phyloP scores from a whole-genome alignment of 1,284 basidiomycete species.

The Cutaneotrichosporon daszewskae region DNA sequence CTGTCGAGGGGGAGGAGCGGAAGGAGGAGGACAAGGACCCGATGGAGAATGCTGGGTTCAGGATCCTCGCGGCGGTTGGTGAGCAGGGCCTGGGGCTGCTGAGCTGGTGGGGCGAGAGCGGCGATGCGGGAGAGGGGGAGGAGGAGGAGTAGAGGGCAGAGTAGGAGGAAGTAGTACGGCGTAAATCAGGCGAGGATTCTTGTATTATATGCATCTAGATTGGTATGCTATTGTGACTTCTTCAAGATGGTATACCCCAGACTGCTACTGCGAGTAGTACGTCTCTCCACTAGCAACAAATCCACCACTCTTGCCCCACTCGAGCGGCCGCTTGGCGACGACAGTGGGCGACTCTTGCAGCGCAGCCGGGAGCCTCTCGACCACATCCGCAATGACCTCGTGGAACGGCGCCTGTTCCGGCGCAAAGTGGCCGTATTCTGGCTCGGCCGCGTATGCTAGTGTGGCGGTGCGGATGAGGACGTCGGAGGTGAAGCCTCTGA shows the following conservation, averaged over 20 bases:
- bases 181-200: too few relatives aligned
- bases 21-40: slow-evolving; percentile 13
- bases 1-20: slow-evolving; percentile 51
- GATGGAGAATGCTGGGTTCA: slow-evolving; percentile 10
- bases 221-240: not conserved
- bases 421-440: slow-evolving; percentile 55
- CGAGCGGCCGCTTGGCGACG: slow-evolving; percentile 2
- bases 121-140: slow-evolving; percentile 13
- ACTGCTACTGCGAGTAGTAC: too few relatives aligned
- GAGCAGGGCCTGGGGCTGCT: slow-evolving; percentile 76
- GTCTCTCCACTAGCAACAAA: slow-evolving; percentile 8
- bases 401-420: slow-evolving; percentile 46
- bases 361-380: slow-evolving; percentile 28
- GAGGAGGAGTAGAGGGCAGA: slow-evolving; percentile 4
- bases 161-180: not conserved
- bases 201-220: slow-evolving; percentile 5
- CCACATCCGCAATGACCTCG: slow-evolving; percentile 27
- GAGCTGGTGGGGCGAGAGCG: slow-evolving; percentile 53
- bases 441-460: slow-evolving; percentile 53
- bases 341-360: slow-evolving; percentile 14
- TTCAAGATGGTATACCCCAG: too few relatives aligned
- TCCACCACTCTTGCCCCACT: slow-evolving; percentile 9
- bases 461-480: slow-evolving; percentile 65
- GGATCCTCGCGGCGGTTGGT: slow-evolving; percentile 62
- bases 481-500: slow-evolving; percentile 76